Conservation (phyloP, 192 early-diverging fungal species). For the Rhizophlyctis rosea region DNA sequence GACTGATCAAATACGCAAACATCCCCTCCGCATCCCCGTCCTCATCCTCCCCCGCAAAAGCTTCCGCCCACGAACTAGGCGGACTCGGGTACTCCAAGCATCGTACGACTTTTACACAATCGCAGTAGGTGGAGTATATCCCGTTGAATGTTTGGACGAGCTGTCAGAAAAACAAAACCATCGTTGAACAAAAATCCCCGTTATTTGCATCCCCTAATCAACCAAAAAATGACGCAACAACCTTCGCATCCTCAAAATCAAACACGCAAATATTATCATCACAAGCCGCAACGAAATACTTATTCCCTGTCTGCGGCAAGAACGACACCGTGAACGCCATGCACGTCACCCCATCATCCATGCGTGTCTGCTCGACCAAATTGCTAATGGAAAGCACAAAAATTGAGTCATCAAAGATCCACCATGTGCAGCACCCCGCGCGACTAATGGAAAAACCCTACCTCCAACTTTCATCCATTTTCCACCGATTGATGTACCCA, state of each 20-base stretch:
- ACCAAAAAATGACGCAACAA: too few species aligned
- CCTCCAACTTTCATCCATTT: conserved; percentile 79
- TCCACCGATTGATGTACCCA: conserved; percentile 89
- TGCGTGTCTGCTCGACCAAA: conserved; percentile 57
- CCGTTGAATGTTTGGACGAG: conserved; percentile 55
- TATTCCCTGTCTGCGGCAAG: conserved; percentile 89
- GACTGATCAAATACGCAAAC: conserved; percentile 79
- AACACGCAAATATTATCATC: conserved; percentile 86
- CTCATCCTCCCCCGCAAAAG: conserved; percentile 19
- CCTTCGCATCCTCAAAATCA: conserved; percentile 78
- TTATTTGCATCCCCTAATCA: too few species aligned
- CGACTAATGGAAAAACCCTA: conserved; percentile 27
- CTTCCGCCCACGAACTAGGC: conserved; percentile 20
- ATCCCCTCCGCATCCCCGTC: conserved; percentile 35
- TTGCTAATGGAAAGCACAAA: conserved; percentile 5
- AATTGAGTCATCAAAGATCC: background rate
- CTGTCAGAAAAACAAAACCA: conserved; percentile 10
- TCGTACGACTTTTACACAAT: conserved; percentile 86
- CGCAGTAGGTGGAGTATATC: conserved; percentile 92
- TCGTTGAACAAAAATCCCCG: background rate
- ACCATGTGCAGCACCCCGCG: background rate
- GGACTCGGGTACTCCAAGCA: conserved; percentile 56
- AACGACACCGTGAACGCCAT: conserved; percentile 97
- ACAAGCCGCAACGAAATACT: conserved; percentile 85
- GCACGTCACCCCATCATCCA: conserved; percentile 82